These are phyloP conservation scores for Leccinum barrowsii DNA, from an alignment of 768 basidiomycete species.

Conservation along the genomic window DNA sequence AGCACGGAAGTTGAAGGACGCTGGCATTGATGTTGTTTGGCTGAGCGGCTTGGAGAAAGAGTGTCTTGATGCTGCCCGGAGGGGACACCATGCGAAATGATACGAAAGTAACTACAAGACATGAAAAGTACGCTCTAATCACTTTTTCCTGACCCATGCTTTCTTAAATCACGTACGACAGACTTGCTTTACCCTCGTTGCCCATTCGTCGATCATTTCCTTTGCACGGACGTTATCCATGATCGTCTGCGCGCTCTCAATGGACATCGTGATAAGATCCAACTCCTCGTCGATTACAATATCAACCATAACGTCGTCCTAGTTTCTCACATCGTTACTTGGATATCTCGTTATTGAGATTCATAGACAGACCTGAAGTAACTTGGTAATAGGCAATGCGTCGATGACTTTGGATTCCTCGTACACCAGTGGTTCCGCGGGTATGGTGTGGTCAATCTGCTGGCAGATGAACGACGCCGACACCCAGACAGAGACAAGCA, in stretches of 20 bases:
- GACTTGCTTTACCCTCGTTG: conserved; percentile 13
- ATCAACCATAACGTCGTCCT: conserved; percentile 36
- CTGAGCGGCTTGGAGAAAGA: conserved; percentile 69
- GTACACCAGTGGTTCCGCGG: conserved; percentile 10
- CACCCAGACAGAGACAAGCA: neutral
- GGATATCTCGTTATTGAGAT: neutral
- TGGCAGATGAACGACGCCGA: neutral
- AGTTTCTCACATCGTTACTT: neutral
- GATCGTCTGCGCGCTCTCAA: conserved; percentile 17
- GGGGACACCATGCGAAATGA: conserved; percentile 36
- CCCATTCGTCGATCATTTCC: conserved; percentile 21
- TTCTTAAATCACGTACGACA: conserved; percentile 4
- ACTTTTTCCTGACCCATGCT: neutral
- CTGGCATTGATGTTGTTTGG: conserved; percentile 76
- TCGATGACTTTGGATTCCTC: conserved; percentile 15
- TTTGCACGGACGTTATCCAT: conserved; percentile 15
- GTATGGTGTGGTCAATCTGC: conserved; percentile 37
- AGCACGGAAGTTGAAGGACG: conserved; percentile 62
- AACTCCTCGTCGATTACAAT: conserved; percentile 22
- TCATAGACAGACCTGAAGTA: conserved; percentile 22
- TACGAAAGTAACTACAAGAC: neutral
- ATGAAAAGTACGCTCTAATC: conserved; percentile 4
- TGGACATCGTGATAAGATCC: conserved; percentile 19
- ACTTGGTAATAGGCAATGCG: conserved; percentile 18
- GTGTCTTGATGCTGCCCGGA: conserved; percentile 78